phyloP scores from a whole-genome alignment of 192 early-diverging fungal species.

The Linnemannia hyalina region DNA sequence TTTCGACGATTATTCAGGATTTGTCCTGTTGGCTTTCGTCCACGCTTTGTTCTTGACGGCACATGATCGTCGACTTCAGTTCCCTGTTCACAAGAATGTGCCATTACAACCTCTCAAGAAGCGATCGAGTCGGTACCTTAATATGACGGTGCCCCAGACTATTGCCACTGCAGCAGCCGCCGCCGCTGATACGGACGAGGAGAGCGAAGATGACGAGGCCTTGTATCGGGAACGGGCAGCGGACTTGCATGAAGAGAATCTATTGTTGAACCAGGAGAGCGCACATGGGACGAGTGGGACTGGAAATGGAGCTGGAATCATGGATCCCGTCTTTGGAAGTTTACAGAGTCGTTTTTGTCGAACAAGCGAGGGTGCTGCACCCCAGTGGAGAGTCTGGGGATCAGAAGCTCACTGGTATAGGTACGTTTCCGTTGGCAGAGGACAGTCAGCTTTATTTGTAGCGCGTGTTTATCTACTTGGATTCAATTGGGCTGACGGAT shows the following conservation, averaged over 20 bases:
- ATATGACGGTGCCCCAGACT: slow-evolving; percentile 13
- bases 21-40: slow-evolving; percentile 27
- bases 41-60: slow-evolving; percentile 44
- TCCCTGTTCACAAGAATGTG: slow-evolving; percentile 40
- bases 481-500: background rate
- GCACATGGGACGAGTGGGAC: slow-evolving; percentile 7
- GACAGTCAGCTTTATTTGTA: background rate
- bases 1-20: slow-evolving; percentile 11
- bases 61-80: slow-evolving; percentile 44
- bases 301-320: slow-evolving; percentile 3
- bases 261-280: slow-evolving; percentile 14
- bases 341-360: slow-evolving; percentile 39
- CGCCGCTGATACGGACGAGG: slow-evolving; percentile 46
- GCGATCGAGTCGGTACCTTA: slow-evolving; percentile 43
- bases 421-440: slow-evolving; percentile 5
- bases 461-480: background rate
- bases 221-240: slow-evolving; percentile 20
- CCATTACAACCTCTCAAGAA: slow-evolving; percentile 48
- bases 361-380: slow-evolving; percentile 31
- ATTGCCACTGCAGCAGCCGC: slow-evolving; percentile 9
- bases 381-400: slow-evolving; percentile 55
- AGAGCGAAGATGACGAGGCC: slow-evolving; percentile 46
- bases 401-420: slow-evolving; percentile 55
- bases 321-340: slow-evolving; percentile 14
- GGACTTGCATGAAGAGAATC: slow-evolving; percentile 33